Conservation (phyloP, 2,329 filamentous ascomycete genomes). For the Teratosphaeria gauchensis region DNA sequence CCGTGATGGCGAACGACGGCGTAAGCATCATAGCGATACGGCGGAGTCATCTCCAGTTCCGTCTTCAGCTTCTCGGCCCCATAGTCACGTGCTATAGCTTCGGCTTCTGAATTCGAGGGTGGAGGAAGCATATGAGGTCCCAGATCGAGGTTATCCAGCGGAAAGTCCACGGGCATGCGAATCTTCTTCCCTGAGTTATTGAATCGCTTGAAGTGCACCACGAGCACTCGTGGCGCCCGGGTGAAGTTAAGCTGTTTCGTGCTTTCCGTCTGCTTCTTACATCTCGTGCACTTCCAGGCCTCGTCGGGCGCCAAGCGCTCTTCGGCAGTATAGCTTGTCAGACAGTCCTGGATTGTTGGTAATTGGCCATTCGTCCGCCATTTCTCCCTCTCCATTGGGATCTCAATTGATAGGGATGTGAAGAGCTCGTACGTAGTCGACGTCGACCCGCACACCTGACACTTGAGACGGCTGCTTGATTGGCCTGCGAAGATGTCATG, state of each 20-base stretch:
- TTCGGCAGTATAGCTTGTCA: slow-evolving; percentile 58
- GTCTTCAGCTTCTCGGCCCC: slow-evolving; percentile 19
- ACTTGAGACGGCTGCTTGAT: slow-evolving; percentile 52
- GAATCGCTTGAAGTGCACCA: slow-evolving; percentile 67
- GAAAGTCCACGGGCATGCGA: slow-evolving; percentile 63
- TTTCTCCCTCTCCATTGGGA: slow-evolving; percentile 35
- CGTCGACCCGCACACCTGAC: slow-evolving; percentile 51
- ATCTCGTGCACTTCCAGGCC: slow-evolving; percentile 64
- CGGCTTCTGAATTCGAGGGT: slow-evolving; percentile 23
- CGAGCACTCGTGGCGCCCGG: slow-evolving; percentile 68
- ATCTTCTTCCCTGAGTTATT: slow-evolving; percentile 46
- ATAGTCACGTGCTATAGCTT: slow-evolving; percentile 22
- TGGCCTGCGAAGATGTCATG: slow-evolving; percentile 71
- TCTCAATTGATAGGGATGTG: slow-evolving; percentile 61
- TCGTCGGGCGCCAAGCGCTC: slow-evolving; percentile 60
- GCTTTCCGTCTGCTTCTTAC: slow-evolving; percentile 57
- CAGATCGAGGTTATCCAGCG: slow-evolving; percentile 59
- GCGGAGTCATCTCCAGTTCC: slow-evolving; percentile 38
- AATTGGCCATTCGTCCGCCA: background rate
- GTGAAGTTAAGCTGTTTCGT: slow-evolving; percentile 65
- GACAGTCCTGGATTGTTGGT: slow-evolving; percentile 50
- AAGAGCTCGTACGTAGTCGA: slow-evolving; percentile 62
- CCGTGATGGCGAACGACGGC: slow-evolving; percentile 74
- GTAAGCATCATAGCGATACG: slow-evolving; percentile 75
- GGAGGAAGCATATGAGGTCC: slow-evolving; percentile 49